Evolutionary conservation across 352 stramenopile species (phyloP), one percentile per base, ranked within the genome.

Genomic region (Bremia lactucae): DNA sequence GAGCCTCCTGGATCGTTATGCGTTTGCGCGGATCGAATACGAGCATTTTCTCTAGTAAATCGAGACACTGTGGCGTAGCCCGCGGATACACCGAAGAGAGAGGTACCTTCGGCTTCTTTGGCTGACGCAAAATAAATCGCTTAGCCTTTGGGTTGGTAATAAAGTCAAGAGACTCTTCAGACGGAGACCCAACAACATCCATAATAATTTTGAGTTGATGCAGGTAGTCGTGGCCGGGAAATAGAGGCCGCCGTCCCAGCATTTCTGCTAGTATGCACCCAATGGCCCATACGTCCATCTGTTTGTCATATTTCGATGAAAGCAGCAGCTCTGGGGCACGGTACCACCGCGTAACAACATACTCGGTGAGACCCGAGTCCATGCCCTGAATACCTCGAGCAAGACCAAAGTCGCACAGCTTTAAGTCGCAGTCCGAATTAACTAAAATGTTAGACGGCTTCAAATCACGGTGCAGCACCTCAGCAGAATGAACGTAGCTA

Each of bases 21-120:
- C 79, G 72, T 48, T 83, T 92, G 16, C 68, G 63, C 9, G 93
- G 92, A 56, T 97, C 87, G 23, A 97, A 97, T 7, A 87, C 64
- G 7, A 97, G 72, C 84, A 97, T 96, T 40, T 87, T 86, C 39
- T 96, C 69, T 3, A 98, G 67, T 29, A 97, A 47, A 60, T 97
- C 85, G 4, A 96, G 59, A 19, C 79, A 93, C 36, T 80, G 59
- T 3, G 76, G 61, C 11, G 66, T 92, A 9, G 83, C 83, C 26
- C 80, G 70, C 4, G 83, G 79, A 55, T 95, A 97, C 6, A 96
- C 64, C 0, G 75, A 85, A 10, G 79, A 79, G 5, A 93, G 67
- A 15, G 69, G 72, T 11, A 93, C 72, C 50, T 82, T 83, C 1
- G 77, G 77, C 26, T 93, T 93, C 62, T 92, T 89, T 1, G 80